These are phyloP conservation scores for Solanum pennellii DNA, from an alignment of 257 asterid genomes.

Conservation along the genomic window DNA sequence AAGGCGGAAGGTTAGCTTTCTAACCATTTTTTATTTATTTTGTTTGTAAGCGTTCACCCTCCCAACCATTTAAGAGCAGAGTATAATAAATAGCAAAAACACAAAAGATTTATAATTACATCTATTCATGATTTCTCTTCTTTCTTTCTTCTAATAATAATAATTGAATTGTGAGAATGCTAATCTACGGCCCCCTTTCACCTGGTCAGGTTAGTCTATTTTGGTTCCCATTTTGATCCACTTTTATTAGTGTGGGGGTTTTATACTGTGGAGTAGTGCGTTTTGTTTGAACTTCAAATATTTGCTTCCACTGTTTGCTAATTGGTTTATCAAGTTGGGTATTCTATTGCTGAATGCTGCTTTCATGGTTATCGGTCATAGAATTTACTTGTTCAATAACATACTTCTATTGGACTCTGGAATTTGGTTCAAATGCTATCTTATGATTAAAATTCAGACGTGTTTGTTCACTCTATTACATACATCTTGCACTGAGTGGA, in stretches of 20 bases:
- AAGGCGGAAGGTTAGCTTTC: neutral
- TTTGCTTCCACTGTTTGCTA: neutral
- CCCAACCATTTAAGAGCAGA: neutral
- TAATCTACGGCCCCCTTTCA: constrained; percentile 74
- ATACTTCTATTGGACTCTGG: neutral
- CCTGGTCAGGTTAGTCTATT: constrained; percentile 62
- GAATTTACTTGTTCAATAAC: neutral
- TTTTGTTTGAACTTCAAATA: neutral
- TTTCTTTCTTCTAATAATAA: neutral
- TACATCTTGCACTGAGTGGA: neutral
- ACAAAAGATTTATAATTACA: neutral
- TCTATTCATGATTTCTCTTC: neutral
- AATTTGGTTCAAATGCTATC: neutral
- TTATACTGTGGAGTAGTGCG: neutral
- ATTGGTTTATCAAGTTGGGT: neutral
- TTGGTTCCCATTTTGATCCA: neutral
- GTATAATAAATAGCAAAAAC: neutral
- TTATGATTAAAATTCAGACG: neutral
- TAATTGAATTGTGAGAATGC: constrained; percentile 20
- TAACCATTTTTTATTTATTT: neutral
- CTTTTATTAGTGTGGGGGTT: neutral
- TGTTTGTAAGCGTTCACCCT: neutral
- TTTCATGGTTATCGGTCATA: neutral
- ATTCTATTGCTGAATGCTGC: neutral
- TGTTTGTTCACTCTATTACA: neutral